These are phyloP conservation scores for Vaccinium macrocarpon DNA, from an alignment of 148 eudicot species.

Conservation along the genomic window DNA sequence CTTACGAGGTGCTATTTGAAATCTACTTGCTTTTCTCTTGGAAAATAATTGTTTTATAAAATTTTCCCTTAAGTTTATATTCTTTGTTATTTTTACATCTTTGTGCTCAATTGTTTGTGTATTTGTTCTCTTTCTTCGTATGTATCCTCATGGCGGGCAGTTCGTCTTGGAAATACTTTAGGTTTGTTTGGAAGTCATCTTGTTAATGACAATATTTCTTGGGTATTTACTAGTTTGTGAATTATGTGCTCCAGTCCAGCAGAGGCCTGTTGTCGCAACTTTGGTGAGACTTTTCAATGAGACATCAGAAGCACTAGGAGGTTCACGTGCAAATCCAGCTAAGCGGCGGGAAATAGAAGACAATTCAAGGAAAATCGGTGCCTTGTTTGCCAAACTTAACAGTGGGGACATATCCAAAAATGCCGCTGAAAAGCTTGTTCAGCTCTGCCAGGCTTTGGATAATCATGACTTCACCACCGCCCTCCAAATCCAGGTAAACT, in stretches of 20 bases:
- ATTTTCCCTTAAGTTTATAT: not conserved
- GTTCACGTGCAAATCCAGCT: conserved; percentile 67
- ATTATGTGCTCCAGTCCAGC: conserved; percentile 60
- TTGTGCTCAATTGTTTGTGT: not conserved
- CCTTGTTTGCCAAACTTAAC: conserved; percentile 79
- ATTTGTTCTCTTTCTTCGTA: not conserved
- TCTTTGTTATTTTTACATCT: not conserved
- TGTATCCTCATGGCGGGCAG: not conserved
- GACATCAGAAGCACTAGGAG: conserved; percentile 85
- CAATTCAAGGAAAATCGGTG: conserved; percentile 82
- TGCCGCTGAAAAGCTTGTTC: conserved; percentile 86
- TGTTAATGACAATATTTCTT: not conserved
- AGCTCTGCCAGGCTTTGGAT: conserved; percentile 83
- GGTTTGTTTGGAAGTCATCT: not conserved
- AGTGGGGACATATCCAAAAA: conserved; percentile 83
- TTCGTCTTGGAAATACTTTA: not conserved
- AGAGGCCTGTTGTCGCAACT: conserved; percentile 76
- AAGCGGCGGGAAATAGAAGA: conserved; percentile 90
- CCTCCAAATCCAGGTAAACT: conserved; percentile 78
- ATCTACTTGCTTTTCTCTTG: not conserved
- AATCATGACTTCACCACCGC: conserved; percentile 76
- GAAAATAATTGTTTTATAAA: not conserved
- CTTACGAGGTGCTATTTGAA: not conserved
- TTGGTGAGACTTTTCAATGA: conserved; percentile 84
- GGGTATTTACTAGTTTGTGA: conserved; percentile 7